phyloP scores from a whole-genome alignment of 2,329 filamentous ascomycete genomes.

The Ceratocystis papillata region DNA sequence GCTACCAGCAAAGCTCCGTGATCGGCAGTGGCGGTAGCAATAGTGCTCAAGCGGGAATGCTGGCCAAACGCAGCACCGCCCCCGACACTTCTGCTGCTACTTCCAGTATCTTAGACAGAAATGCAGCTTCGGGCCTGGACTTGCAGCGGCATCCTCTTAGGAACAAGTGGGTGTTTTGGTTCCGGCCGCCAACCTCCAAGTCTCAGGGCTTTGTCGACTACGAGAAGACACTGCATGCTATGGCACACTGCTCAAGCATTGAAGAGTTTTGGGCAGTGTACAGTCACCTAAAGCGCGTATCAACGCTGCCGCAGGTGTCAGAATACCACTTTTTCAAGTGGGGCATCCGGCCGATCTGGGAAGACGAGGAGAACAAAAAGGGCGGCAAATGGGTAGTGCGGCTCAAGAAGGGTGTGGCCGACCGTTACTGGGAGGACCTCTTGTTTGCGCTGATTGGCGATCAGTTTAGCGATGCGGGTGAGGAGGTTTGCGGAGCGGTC shows the following conservation, averaged over 20 bases:
- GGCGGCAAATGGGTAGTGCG: constrained; percentile 97
- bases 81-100: constrained; percentile 29
- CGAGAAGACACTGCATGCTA: constrained; percentile 85
- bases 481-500: constrained; percentile 91
- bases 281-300: constrained; percentile 79
- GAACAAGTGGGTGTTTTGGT: constrained; percentile 94
- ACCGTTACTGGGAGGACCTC: constrained; percentile 94
- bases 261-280: constrained; percentile 92
- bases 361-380: constrained; percentile 91
- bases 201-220: constrained; percentile 81
- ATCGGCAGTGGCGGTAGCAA: background rate
- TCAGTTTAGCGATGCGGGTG: constrained; percentile 81
- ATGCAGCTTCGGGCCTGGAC: constrained; percentile 4
- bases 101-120: constrained; percentile 30
- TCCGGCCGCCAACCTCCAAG: constrained; percentile 90
- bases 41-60: constrained; percentile 40
- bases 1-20: constrained; percentile 26
- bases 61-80: constrained; percentile 31
- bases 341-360: constrained; percentile 93
- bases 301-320: constrained; percentile 75
- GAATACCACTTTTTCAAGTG: constrained; percentile 98
- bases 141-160: constrained; percentile 47
- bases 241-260: constrained; percentile 68
- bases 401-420: constrained; percentile 92
- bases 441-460: constrained; percentile 84